Evolutionary conservation across 139 green algal species (phyloP).

Genomic region (Medakamo hakoo): DNA sequence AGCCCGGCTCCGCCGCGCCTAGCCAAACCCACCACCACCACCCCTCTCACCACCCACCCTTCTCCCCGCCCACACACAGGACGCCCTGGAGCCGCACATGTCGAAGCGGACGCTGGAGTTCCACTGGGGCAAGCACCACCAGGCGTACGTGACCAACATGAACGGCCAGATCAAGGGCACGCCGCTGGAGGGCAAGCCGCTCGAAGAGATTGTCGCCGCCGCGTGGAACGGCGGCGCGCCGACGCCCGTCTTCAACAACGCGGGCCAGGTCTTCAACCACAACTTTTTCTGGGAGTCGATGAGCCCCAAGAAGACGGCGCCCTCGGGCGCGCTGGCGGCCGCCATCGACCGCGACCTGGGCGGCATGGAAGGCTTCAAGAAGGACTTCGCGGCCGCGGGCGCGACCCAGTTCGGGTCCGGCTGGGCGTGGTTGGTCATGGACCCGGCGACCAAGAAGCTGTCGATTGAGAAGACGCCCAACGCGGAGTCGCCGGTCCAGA

Average conservation of each 20-base stretch:
- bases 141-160: conserved; percentile 75
- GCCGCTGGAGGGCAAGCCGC: not conserved
- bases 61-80: conserved; percentile 6
- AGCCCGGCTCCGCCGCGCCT: not conserved
- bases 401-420: conserved; percentile 83
- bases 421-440: conserved; percentile 81
- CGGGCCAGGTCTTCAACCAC: conserved; percentile 84
- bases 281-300: conserved; percentile 92
- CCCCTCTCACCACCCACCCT: not conserved
- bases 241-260: conserved; percentile 87
- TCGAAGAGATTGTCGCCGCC: conserved; percentile 35
- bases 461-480: conserved; percentile 86
- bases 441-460: conserved; percentile 62
- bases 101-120: conserved; percentile 53
- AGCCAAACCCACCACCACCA: not conserved
- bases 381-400: conserved; percentile 65
- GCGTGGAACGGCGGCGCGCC: conserved; percentile 75
- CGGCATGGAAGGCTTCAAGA: conserved; percentile 71
- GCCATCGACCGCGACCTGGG: conserved; percentile 80
- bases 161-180: conserved; percentile 87
- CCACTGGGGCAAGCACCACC: conserved; percentile 90
- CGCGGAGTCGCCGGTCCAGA: conserved; percentile 59
- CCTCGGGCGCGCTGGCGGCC: conserved; percentile 46
- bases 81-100: conserved; percentile 29
- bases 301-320: conserved; percentile 37